Evolutionary conservation across 176 grass and related monocot genomes (phyloP).

Genomic region (maize (Zea mays)): Zm-B73-REFERENCE-NAM-5.0 NC_050101.1:175937501-175938000

Average conservation of each 20-base stretch:
- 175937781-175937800: slow-evolving; percentile 50
- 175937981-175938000: slow-evolving; percentile 53
- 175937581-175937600: slow-evolving; percentile 19
- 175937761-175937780: slow-evolving; percentile 69
- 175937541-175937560: slow-evolving; percentile 41
- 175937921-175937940: slow-evolving; percentile 86
- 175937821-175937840: slow-evolving; percentile 19
- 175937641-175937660: slow-evolving; percentile 39
- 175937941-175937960: slow-evolving; percentile 97
- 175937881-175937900: not conserved
- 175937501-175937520: slow-evolving; percentile 46
- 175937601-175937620: slow-evolving; percentile 41
- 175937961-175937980: slow-evolving; percentile 63
- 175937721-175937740: slow-evolving; percentile 99
- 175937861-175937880: not conserved
- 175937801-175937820: slow-evolving; percentile 72
- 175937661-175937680: slow-evolving; percentile 51
- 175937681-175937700: slow-evolving; percentile 40
- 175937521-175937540: slow-evolving; percentile 69
- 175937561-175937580: slow-evolving; percentile 33
- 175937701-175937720: slow-evolving; percentile 83
- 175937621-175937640: slow-evolving; percentile 40
- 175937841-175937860: not conserved
- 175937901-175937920: slow-evolving; percentile 60
- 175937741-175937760: slow-evolving; percentile 83